Base-by-base conservation (phyloP, 371 early-diverging fungal genomes). In the Gilbertella persicaria region DNA sequence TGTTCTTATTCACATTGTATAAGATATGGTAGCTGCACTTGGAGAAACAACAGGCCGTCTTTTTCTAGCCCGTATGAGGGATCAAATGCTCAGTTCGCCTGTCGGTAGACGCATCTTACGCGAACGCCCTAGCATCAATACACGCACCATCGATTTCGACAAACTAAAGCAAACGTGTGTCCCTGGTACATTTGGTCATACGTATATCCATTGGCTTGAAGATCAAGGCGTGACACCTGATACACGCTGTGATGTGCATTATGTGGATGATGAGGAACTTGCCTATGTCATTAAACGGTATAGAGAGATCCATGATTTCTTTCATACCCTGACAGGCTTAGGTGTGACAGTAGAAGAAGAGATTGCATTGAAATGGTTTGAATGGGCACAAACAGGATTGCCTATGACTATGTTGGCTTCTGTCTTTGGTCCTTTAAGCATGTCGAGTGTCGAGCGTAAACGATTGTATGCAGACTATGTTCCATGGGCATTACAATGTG, bases 401-500 rank as follows among this genome's bases (percentile, higher is more conserved):
- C 97, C 97, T n/a, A 89, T 97, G 75, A 87, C 92, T 0, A 69
- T 86, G 66, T 66, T 96, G 16, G 82, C 89, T 16, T 89, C 91
- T 21, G 52, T 91, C 7, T 80, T 92, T 62, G 97, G 95, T 0
- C 95, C 94, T 0, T 55, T 94, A 39, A 62, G 87, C 16, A 64
- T 95, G 55, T 66, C 79, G 0, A 55, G 67, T 12, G 56, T 60
- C 12, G 88, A 92, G 57, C 69, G 88, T 16, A 56, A 56, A n/a
- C 73, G 82, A n/a, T 64, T 97, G 12, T 85, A 87, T 50, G 43
- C 65, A 2, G 60, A 66, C 7, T 92, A 90, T 66, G 81, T 95
- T 12, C 96, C 97, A 13, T 97, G 98, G 98, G 96, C 95, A n/a
- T 58, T 97, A 14, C 88, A 91, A 58, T 84, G 86, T 58, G 96